phyloP scores from a whole-genome alignment of 2,329 filamentous ascomycete species.

The Exophiala lecanii-corni region DNA sequence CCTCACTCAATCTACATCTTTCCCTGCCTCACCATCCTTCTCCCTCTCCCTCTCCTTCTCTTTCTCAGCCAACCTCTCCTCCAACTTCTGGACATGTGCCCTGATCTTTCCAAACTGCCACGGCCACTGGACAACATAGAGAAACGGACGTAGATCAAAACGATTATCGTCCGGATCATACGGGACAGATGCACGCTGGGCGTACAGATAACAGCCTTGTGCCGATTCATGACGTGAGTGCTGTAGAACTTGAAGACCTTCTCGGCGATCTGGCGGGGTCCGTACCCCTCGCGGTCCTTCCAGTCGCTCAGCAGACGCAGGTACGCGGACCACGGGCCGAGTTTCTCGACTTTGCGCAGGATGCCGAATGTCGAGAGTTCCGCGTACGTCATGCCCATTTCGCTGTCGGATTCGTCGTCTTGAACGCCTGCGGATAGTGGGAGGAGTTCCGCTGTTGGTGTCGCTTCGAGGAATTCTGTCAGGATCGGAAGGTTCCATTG shows the following conservation, averaged over 20 bases:
- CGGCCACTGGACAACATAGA: conserved; percentile 42
- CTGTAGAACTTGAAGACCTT: conserved; percentile 44
- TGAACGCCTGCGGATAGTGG: conserved; percentile 60
- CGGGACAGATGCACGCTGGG: conserved; percentile 50
- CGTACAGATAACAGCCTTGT: conserved; percentile 60
- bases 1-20: no score
- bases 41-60: not conserved
- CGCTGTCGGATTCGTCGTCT: conserved; percentile 54
- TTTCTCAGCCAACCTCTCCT: conserved; percentile 25
- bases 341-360: conserved; percentile 49
- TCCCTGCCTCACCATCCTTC: not conserved
- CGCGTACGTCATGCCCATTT: conserved; percentile 46
- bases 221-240: conserved; percentile 54
- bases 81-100: conserved; percentile 41
- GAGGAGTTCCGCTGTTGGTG: conserved; percentile 60
- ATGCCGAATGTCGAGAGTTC: conserved; percentile 51
- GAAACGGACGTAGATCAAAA: conserved; percentile 54
- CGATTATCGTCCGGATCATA: conserved; percentile 57
- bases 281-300: conserved; percentile 27
- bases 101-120: conserved; percentile 45
- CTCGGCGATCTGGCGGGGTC: conserved; percentile 37
- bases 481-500: conserved; percentile 58
- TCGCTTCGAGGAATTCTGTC: conserved; percentile 58
- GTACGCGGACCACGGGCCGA: conserved; percentile 53
- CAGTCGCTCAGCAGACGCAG: conserved; percentile 40